These are phyloP conservation scores for Leccinum pallidistipes DNA, from an alignment of 1,284 basidiomycete genomes.

Conservation along the genomic window DNA sequence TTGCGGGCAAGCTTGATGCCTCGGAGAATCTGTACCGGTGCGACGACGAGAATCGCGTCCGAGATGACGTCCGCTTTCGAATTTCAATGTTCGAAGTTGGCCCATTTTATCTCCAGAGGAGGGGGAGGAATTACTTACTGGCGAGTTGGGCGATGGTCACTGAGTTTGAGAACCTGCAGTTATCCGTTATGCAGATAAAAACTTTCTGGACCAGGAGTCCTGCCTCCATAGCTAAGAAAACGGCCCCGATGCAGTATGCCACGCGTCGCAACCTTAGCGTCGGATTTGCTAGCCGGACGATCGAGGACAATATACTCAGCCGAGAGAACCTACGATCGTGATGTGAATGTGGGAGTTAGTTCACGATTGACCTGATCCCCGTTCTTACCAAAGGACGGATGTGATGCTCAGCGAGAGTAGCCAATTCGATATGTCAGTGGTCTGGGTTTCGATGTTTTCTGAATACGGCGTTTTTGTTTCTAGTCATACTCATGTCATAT, in stretches of 20 bases:
- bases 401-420: slow-evolving; percentile 22
- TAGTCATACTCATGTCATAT: not conserved
- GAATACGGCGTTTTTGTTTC: not conserved
- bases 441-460: not conserved
- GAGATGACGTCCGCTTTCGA: slow-evolving; percentile 24
- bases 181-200: slow-evolving; percentile 4
- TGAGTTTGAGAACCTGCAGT: slow-evolving; percentile 4
- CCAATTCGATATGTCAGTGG: slow-evolving; percentile 11
- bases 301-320: slow-evolving; percentile 29
- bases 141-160: slow-evolving; percentile 25
- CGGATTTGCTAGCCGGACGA: slow-evolving; percentile 24
- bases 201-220: slow-evolving; percentile 25
- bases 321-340: slow-evolving; percentile 21
- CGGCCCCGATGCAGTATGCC: slow-evolving; percentile 19
- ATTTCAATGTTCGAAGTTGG: not conserved
- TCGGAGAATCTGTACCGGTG: slow-evolving; percentile 19
- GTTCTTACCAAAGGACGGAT: slow-evolving; percentile 21
- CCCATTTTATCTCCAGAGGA: not conserved
- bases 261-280: slow-evolving; percentile 9
- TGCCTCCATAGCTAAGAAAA: slow-evolving; percentile 18
- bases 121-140: slow-evolving; percentile 16
- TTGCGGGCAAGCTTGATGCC: slow-evolving; percentile 14
- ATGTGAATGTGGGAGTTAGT: not conserved
- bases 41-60: slow-evolving; percentile 19
- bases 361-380: not conserved